Evolutionary conservation across 148 eudicot genomes (phyloP), one percentile per base, ranked within the genome.

Genomic region (Oxyria digyna): DNA sequence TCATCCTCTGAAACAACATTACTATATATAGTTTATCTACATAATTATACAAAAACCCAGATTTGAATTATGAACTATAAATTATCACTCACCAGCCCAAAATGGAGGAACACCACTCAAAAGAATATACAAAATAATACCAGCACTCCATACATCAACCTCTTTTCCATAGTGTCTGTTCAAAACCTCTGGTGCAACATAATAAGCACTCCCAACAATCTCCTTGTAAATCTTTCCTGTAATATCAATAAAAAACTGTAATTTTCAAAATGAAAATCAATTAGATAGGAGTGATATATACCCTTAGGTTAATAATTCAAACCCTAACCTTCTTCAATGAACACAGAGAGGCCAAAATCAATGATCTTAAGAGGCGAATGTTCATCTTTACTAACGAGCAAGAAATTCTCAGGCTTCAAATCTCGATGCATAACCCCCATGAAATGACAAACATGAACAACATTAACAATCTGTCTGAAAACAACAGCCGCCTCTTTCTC

Each of bases 341-440:
- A 91, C 11, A 91, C 91, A 15, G 97, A 91, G 45, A 89, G 87
- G 9, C 97, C 97, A 32, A 91, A 91, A 89, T 89, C 97, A 26
- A 83, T 89, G 67, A 90, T 90, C 83, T 91, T 91, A 65, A 91
- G 72, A 14, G 87, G 76, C 33, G 87, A 74, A 70, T 80, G 76
- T 0, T 77, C 81, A 23, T 80, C 87, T 33, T 66, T 77, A 27
- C 71, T 82, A 3, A 76, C 81, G 73, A 91, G 37, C 87, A 91
- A 80, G 81, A 91, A 91, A 78, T 91, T 91, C 84, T 91, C 97
- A 67, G 96, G 97, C 82, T 91, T 91, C 78, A 89, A 84, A 69
- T 91, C 97, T 52, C 97, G 76, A 77, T 91, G 97, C 75, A 91
- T 85, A 38, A 91, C 97, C n/a, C 97, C 97, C 90, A 91, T 78